Percentiles rank a stretch among this genome's conserved stretches.
Evolutionary conservation across 306 rosid genomes (phyloP).

Genomic region (Dicorynia guianensis): DNA sequence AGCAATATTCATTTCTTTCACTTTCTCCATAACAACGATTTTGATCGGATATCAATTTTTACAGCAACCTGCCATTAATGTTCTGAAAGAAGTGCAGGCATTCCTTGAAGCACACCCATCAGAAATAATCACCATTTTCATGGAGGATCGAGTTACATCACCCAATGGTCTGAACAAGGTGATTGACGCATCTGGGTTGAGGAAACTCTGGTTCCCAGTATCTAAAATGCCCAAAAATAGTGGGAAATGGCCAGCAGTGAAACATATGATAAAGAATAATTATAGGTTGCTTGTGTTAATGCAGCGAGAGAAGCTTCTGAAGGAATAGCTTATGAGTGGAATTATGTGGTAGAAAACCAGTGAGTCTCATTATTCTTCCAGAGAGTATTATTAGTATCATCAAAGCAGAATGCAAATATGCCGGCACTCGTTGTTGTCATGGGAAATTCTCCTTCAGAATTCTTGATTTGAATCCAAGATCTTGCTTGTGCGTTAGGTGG

Average conservation of each 20-base stretch:
- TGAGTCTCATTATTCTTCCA: constrained; percentile 37
- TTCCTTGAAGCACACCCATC: constrained; percentile 58
- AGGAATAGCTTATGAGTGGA: constrained; percentile 67
- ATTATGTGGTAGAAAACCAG: constrained; percentile 66
- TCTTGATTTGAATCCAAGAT: too few species aligned
- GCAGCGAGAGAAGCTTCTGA: constrained; percentile 62
- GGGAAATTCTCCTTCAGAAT: too few species aligned
- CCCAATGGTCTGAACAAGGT: constrained; percentile 66
- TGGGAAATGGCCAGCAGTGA: constrained; percentile 67
- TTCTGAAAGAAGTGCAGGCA: constrained; percentile 54
- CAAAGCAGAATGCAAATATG: not conserved
- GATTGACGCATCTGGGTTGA: constrained; percentile 59
- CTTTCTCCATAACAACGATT: not conserved
- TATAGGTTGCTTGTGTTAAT: constrained; percentile 68
- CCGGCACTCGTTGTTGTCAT: too few species aligned
- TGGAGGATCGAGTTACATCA: constrained; percentile 76
- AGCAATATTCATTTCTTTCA: constrained; percentile 12
- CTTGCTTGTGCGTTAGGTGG: too few species aligned
- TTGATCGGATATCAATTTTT: constrained; percentile 25
- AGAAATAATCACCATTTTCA: constrained; percentile 77
- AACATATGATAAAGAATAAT: constrained; percentile 61
- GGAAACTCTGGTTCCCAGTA: constrained; percentile 57
- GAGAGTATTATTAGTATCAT: not conserved
- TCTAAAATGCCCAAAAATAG: constrained; percentile 70
- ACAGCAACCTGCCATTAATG: constrained; percentile 71